Percentiles rank a stretch among this genome's conserved stretches.
Evolutionary conservation across 2,329 filamentous ascomycete genomes (phyloP).

Genomic region (Aspergillus sp.): DNA sequence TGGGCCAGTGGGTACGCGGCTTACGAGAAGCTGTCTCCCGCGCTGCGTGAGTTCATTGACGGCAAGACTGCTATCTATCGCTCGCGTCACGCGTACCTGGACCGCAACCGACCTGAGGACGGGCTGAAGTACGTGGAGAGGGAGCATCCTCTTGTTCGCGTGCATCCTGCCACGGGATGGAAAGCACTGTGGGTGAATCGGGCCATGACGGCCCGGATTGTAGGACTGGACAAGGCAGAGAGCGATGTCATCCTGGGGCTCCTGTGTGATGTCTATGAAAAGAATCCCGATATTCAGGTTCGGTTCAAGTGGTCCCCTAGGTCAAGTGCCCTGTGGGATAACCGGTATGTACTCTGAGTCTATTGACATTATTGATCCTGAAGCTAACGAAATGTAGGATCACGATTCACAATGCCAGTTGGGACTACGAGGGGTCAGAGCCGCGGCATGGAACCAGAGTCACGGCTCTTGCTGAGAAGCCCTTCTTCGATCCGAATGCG

Average conservation of each 20-base stretch:
- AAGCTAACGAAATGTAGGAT: constrained; percentile 45
- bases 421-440: constrained; percentile 67
- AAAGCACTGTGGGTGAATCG: constrained; percentile 71
- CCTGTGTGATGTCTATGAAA: constrained; percentile 66
- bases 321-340: constrained; percentile 70
- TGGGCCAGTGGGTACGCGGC: constrained; percentile 70
- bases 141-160: constrained; percentile 65
- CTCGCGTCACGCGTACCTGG: constrained; percentile 58
- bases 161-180: constrained; percentile 72
- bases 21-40: constrained; percentile 70
- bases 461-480: constrained; percentile 68
- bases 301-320: constrained; percentile 68
- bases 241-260: constrained; percentile 67
- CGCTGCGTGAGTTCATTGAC: constrained; percentile 68
- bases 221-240: constrained; percentile 66
- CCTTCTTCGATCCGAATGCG: constrained; percentile 62
- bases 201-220: constrained; percentile 65
- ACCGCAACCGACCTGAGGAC: constrained; percentile 58
- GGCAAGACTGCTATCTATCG: constrained; percentile 63
- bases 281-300: constrained; percentile 68
- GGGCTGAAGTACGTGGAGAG: constrained; percentile 67
- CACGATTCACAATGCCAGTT: constrained; percentile 71
- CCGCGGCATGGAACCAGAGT: constrained; percentile 71
- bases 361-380: too few relatives aligned
- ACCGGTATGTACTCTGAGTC: constrained; percentile 46